Conservation (phyloP, 2,329 filamentous ascomycete genomes). For the Trichoderma atroviride region DNA sequence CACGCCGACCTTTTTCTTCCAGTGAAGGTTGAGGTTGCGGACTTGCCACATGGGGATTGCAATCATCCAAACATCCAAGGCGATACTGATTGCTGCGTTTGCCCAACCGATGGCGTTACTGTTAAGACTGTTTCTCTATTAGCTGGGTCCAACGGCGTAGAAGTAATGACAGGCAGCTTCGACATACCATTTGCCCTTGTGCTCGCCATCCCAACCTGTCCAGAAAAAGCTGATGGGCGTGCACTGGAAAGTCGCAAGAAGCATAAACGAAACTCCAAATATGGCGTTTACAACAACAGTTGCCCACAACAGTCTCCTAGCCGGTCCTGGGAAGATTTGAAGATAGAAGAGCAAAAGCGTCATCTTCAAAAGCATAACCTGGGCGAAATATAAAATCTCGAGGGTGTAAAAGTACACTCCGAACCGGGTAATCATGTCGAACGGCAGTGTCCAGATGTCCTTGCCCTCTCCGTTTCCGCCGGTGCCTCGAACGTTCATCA, state of each 20-base stretch:
- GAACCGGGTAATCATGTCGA: slow-evolving; percentile 33
- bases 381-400: slow-evolving; percentile 45
- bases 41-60: slow-evolving; percentile 46
- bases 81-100: slow-evolving; percentile 47
- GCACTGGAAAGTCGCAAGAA: slow-evolving; percentile 44
- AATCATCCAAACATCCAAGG: slow-evolving; percentile 48
- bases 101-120: slow-evolving; percentile 46
- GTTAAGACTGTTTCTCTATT: slow-evolving; percentile 42
- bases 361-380: slow-evolving; percentile 45
- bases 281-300: slow-evolving; percentile 38
- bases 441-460: slow-evolving; percentile 40
- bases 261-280: slow-evolving; percentile 39
- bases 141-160: slow-evolving; percentile 33
- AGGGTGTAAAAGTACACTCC: slow-evolving; percentile 38
- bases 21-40: slow-evolving; percentile 38
- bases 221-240: slow-evolving; percentile 46
- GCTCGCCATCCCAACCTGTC: slow-evolving; percentile 30
- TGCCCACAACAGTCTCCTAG: slow-evolving; percentile 37
- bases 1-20: slow-evolving; percentile 48
- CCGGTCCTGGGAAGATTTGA: slow-evolving; percentile 43
- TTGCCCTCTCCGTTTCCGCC: slow-evolving; percentile 36
- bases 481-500: slow-evolving; percentile 33
- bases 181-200: slow-evolving; percentile 7
- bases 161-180: neutral
- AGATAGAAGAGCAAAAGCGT: slow-evolving; percentile 48